Percentiles rank a stretch among this genome's conserved stretches.
Evolutionary conservation across 768 basidiomycete genomes (phyloP).

Genomic region (Tephrocybe sp.): DNA sequence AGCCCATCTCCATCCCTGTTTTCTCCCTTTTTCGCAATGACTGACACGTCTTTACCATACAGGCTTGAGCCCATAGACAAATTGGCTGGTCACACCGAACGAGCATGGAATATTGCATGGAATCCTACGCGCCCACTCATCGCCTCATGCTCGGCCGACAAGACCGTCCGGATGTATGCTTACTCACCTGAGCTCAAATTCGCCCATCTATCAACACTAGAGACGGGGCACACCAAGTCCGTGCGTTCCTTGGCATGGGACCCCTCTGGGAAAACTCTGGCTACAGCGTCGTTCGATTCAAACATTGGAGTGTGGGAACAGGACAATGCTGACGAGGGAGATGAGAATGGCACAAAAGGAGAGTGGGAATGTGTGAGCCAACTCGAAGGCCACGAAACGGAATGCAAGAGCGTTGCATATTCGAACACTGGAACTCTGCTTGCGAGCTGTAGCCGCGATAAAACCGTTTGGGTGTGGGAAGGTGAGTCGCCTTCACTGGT

Average conservation of each 20-base stretch:
- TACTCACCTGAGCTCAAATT: slow-evolving; percentile 53
- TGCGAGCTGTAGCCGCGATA: slow-evolving; percentile 95
- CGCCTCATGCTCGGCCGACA: slow-evolving; percentile 95
- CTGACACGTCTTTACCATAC: slow-evolving; percentile 15
- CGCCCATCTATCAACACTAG: slow-evolving; percentile 61
- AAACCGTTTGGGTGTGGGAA: slow-evolving; percentile 99
- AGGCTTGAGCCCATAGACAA: slow-evolving; percentile 31
- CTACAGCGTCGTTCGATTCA: slow-evolving; percentile 92
- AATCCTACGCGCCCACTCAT: slow-evolving; percentile 79
- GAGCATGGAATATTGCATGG: slow-evolving; percentile 89
- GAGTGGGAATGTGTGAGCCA: slow-evolving; percentile 90
- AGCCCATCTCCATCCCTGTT: background rate
- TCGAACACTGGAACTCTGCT: slow-evolving; percentile 75
- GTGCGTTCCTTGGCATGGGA: slow-evolving; percentile 88
- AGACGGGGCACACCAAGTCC: slow-evolving; percentile 85
- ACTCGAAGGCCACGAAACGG: slow-evolving; percentile 93
- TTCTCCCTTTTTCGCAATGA: background rate
- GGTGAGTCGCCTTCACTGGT: slow-evolving; percentile 41
- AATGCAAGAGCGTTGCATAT: slow-evolving; percentile 92
- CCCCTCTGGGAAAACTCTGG: slow-evolving; percentile 82
- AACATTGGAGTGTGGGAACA: slow-evolving; percentile 92
- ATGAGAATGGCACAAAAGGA: slow-evolving; percentile 31
- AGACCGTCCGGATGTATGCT: slow-evolving; percentile 81
- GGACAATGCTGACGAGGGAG: slow-evolving; percentile 42
- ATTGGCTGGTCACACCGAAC: slow-evolving; percentile 71